These are phyloP conservation scores for Tetragonia tetragonoides DNA, from an alignment of 148 eudicot genomes.

Conservation along the genomic window DNA sequence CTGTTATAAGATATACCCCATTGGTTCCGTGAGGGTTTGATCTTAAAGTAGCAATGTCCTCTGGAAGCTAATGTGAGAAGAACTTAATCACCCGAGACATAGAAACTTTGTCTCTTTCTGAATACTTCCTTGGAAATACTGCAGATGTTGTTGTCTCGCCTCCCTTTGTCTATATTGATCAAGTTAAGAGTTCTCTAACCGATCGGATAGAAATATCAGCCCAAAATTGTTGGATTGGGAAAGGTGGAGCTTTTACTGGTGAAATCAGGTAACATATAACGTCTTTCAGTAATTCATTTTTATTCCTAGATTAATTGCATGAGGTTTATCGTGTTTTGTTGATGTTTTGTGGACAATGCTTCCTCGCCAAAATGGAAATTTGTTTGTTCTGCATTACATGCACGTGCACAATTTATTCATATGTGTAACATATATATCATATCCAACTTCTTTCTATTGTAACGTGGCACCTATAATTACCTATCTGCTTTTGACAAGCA, in stretches of 20 bases:
- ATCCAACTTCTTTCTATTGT: neutral
- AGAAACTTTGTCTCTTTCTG: neutral
- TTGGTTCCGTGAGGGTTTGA: neutral
- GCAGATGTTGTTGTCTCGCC: constrained; percentile 83
- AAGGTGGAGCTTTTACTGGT: constrained; percentile 87
- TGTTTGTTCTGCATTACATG: neutral
- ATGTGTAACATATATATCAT: neutral
- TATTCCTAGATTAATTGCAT: neutral
- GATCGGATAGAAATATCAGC: constrained; percentile 70
- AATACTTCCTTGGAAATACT: constrained; percentile 3
- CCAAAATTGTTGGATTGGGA: constrained; percentile 85
- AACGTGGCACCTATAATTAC: neutral
- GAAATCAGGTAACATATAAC: constrained; percentile 58
- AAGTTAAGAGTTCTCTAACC: constrained; percentile 62
- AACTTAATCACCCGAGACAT: neutral
- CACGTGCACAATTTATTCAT: neutral
- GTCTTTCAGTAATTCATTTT: neutral
- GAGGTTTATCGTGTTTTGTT: neutral
- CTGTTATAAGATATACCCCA: neutral
- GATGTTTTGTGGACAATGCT: neutral
- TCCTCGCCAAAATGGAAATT: neutral
- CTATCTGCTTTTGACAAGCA: neutral
- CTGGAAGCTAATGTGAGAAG: neutral
- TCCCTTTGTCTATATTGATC: constrained; percentile 69
- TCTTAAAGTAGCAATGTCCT: neutral